phyloP scores from a whole-genome alignment of 2,329 filamentous ascomycete genomes.

The Ceratocystis colombiana region DNA sequence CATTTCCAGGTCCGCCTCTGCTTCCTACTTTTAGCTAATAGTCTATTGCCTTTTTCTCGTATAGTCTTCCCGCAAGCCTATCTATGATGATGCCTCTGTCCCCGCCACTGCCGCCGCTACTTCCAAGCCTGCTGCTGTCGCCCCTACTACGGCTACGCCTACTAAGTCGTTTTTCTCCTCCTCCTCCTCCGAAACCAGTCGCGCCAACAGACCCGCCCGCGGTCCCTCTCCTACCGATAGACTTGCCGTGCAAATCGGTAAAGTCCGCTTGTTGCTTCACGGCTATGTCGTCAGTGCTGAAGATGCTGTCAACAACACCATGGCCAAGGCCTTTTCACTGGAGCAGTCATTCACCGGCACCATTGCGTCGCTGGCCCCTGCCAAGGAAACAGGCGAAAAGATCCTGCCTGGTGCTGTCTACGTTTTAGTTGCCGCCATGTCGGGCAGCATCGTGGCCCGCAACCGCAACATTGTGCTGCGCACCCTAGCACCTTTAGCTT shows the following conservation, averaged over 20 bases:
- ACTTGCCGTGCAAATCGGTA: slow-evolving; percentile 71
- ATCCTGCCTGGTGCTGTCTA: slow-evolving; percentile 85
- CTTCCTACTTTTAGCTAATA: background rate
- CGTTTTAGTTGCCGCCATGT: slow-evolving; percentile 88
- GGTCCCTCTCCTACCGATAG: slow-evolving; percentile 78
- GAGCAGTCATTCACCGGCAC: slow-evolving; percentile 87
- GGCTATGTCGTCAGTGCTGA: slow-evolving; percentile 63
- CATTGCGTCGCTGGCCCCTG: slow-evolving; percentile 75
- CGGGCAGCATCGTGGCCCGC: slow-evolving; percentile 79
- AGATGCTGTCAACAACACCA: slow-evolving; percentile 69
- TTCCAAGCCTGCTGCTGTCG: slow-evolving; percentile 26
- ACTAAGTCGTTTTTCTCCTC: slow-evolving; percentile 29
- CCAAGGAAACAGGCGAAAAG: slow-evolving; percentile 74
- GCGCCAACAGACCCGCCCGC: slow-evolving; percentile 31
- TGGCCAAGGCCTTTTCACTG: slow-evolving; percentile 71
- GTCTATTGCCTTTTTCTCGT: background rate
- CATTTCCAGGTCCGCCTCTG: background rate
- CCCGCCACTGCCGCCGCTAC: background rate
- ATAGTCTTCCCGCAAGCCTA: slow-evolving; percentile 48
- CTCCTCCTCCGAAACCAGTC: slow-evolving; percentile 29
- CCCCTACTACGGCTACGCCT: slow-evolving; percentile 30
- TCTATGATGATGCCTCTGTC: slow-evolving; percentile 58
- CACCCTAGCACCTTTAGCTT: slow-evolving; percentile 61
- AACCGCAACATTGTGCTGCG: slow-evolving; percentile 80
- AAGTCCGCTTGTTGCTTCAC: slow-evolving; percentile 71